Percentiles rank a stretch among this genome's conserved stretches.
These are phyloP conservation scores for Diaporthe ilicicola DNA, from an alignment of 2,329 filamentous ascomycete species.

Conservation along the genomic window DNA sequence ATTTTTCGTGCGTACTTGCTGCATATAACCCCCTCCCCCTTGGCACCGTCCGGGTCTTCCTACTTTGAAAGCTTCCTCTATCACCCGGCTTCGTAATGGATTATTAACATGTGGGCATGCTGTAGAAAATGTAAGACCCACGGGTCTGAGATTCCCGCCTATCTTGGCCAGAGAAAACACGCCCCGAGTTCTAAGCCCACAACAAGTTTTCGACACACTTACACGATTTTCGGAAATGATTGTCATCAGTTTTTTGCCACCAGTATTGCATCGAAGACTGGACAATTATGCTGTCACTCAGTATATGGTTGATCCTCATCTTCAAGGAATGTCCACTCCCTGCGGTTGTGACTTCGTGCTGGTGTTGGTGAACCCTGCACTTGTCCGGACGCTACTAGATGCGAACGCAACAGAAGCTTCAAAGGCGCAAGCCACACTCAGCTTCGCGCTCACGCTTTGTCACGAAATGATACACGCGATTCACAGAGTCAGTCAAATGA, in stretches of 20 bases:
- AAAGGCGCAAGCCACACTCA: neutral
- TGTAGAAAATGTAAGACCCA: neutral
- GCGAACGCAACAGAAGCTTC: neutral
- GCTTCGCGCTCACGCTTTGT: neutral
- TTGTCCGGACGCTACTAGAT: neutral
- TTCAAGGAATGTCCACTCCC: neutral
- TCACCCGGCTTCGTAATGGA: neutral
- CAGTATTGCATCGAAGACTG: neutral
- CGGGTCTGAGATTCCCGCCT: neutral
- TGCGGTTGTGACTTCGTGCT: neutral
- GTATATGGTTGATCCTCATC: neutral
- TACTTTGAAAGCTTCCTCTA: neutral
- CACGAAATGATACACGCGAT: conserved; percentile 1
- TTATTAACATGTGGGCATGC: neutral
- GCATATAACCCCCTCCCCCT: too few species aligned
- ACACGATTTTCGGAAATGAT: neutral
- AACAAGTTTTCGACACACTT: neutral
- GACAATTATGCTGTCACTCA: neutral
- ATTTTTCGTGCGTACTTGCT: neutral
- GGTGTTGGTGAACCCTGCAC: neutral
- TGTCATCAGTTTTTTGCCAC: neutral
- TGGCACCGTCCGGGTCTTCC: neutral
- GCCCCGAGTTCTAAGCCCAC: neutral
- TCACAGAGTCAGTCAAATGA: neutral
- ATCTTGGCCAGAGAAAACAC: neutral